Conservation (phyloP, 1,139 yeast species). For the Kurtzmaniella natalensis region DNA sequence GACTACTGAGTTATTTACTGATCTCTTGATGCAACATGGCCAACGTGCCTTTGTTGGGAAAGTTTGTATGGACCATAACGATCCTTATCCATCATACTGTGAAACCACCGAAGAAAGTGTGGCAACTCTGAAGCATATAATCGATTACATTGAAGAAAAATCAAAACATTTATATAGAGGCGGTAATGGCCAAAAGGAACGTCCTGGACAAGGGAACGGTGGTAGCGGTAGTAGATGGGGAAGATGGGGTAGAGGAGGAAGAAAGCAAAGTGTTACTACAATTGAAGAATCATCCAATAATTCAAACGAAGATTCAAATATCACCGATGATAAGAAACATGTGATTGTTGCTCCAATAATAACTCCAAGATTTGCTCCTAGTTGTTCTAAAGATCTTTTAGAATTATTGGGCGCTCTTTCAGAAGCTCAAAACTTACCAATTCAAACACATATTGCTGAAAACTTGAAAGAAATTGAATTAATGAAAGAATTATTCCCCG, state of each 20-base stretch:
- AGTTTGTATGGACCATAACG: constrained; percentile 76
- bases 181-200: too few relatives aligned
- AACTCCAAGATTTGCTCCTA: constrained; percentile 94
- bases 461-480: constrained; percentile 69
- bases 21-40: constrained; percentile 58
- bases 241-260: too few relatives aligned
- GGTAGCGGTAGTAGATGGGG: neutral
- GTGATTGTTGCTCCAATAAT: constrained; percentile 50
- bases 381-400: constrained; percentile 66
- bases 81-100: constrained; percentile 63
- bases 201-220: too few relatives aligned
- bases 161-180: too few relatives aligned
- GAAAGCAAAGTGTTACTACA: too few relatives aligned
- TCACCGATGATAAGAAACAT: neutral
- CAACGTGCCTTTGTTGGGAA: constrained; percentile 91
- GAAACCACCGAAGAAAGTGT: constrained; percentile 62
- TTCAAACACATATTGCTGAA: constrained; percentile 90
- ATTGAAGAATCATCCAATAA: too few relatives aligned
- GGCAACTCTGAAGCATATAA: constrained; percentile 52
- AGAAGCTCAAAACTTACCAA: constrained; percentile 46
- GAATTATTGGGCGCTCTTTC: constrained; percentile 61
- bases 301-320: too few relatives aligned
- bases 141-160: constrained; percentile 45
- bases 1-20: constrained; percentile 74
- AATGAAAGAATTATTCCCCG: constrained; percentile 74